These are phyloP conservation scores for Paxillus ammoniavirescens DNA, from an alignment of 768 basidiomycete species.

Conservation along the genomic window DNA sequence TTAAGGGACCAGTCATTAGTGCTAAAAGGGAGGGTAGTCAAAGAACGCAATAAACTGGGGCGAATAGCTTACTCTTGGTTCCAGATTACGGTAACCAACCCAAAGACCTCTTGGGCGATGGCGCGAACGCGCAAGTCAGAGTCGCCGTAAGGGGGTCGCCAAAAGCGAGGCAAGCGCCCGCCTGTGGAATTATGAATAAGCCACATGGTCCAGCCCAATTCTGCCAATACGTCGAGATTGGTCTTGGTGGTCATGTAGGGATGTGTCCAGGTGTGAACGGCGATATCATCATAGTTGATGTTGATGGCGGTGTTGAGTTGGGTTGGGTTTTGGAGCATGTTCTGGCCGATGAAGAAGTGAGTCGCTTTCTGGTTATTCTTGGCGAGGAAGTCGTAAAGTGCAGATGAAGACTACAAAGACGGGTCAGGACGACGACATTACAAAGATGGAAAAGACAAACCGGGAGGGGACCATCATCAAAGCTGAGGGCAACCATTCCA, in stretches of 20 bases:
- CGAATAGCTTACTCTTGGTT: constrained; percentile 69
- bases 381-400: constrained; percentile 65
- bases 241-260: constrained; percentile 78
- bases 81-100: constrained; percentile 84
- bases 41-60: not conserved
- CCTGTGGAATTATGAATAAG: constrained; percentile 79
- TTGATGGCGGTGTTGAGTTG: constrained; percentile 54
- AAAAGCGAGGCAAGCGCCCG: constrained; percentile 72
- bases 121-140: constrained; percentile 80
- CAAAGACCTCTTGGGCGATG: constrained; percentile 86
- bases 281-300: constrained; percentile 36
- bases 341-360: constrained; percentile 87
- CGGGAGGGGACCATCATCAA: constrained; percentile 78
- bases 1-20: constrained; percentile 75
- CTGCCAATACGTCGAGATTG: constrained; percentile 64
- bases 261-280: constrained; percentile 60
- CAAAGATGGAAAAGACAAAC: constrained; percentile 26
- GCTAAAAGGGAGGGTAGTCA: constrained; percentile 34
- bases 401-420: constrained; percentile 36
- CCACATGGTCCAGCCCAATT: constrained; percentile 80
- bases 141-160: constrained; percentile 90
- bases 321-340: constrained; percentile 59
- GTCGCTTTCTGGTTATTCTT: constrained; percentile 69
- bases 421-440: constrained; percentile 1
- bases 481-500: constrained; percentile 62